phyloP scores from a whole-genome alignment of 257 asterid genomes.

The Hygrophila difformis region DNA sequence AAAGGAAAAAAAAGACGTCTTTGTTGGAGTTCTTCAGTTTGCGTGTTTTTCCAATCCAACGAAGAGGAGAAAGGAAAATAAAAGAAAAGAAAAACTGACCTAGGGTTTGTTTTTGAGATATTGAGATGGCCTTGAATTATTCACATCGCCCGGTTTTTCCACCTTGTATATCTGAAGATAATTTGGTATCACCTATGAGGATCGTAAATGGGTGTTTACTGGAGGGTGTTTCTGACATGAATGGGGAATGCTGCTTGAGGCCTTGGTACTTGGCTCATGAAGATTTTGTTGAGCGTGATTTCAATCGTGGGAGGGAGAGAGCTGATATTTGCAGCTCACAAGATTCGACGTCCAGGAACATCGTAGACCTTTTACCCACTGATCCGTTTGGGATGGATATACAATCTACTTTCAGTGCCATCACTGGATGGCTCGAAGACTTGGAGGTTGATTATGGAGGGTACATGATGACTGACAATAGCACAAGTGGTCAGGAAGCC shows the following conservation, averaged over 20 bases:
- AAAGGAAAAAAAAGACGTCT: neutral
- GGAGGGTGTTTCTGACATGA: conserved; percentile 53
- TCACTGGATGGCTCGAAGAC: conserved; percentile 72
- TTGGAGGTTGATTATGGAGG: conserved; percentile 52
- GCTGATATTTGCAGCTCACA: conserved; percentile 32
- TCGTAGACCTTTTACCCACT: conserved; percentile 62
- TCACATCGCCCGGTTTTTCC: conserved; percentile 54
- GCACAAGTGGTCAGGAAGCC: conserved; percentile 25
- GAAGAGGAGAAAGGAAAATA: neutral
- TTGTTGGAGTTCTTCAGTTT: neutral
- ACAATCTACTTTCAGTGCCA: conserved; percentile 59
- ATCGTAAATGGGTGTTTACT: conserved; percentile 49
- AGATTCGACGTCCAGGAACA: conserved; percentile 37
- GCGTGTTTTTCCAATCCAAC: conserved; percentile 10
- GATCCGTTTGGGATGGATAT: conserved; percentile 96
- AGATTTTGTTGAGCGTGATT: conserved; percentile 31
- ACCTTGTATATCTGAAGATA: conserved; percentile 52
- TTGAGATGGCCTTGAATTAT: conserved; percentile 87
- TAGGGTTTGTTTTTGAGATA: conserved; percentile 29
- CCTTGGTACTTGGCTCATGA: conserved; percentile 28
- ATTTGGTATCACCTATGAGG: conserved; percentile 53
- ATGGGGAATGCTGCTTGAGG: conserved; percentile 36
- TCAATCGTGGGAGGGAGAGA: conserved; percentile 27
- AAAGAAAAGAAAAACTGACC: neutral
- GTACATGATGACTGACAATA: conserved; percentile 22